Evolutionary conservation across 129 eudicot genomes (phyloP).

Genomic region (Arctium lappa): DNA sequence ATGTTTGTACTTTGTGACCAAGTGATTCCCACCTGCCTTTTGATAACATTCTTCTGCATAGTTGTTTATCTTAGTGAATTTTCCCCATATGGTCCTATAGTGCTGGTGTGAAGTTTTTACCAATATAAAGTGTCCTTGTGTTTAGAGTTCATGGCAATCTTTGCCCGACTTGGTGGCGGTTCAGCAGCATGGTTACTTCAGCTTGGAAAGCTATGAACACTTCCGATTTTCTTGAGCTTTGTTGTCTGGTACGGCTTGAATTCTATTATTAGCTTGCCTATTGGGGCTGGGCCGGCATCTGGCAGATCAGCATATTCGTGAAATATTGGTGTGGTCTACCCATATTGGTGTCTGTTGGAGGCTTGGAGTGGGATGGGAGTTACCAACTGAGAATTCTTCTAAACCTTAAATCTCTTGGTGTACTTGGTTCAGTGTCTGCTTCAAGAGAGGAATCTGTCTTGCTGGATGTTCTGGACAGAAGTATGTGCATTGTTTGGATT

Average conservation of each 20-base stretch:
- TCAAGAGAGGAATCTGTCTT: slow-evolving; percentile 11
- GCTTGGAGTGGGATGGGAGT: slow-evolving; percentile 10
- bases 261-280: slow-evolving; percentile 23
- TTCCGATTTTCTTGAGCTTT: slow-evolving; percentile 31
- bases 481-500: slow-evolving; percentile 11
- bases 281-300: slow-evolving; percentile 24
- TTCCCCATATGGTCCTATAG: slow-evolving; percentile 18
- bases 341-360: slow-evolving; percentile 13
- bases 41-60: slow-evolving; percentile 1
- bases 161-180: slow-evolving; percentile 58
- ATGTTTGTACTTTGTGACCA: slow-evolving; percentile 13
- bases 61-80: slow-evolving; percentile 13
- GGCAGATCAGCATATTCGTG: slow-evolving; percentile 20
- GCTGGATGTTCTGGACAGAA: slow-evolving; percentile 17
- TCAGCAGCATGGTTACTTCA: slow-evolving; percentile 50
- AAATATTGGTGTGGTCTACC: slow-evolving; percentile 10
- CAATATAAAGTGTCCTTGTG: slow-evolving; percentile 35
- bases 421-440: slow-evolving; percentile 9
- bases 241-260: slow-evolving; percentile 25
- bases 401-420: not conserved
- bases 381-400: slow-evolving; percentile 7
- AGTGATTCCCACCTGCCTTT: not conserved
- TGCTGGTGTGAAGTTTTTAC: slow-evolving; percentile 22
- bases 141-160: slow-evolving; percentile 52
- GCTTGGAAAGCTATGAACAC: slow-evolving; percentile 40